Conservation (phyloP, 805 yeast species). For the Cyberlindnera nakhonratchasimensis region DNA sequence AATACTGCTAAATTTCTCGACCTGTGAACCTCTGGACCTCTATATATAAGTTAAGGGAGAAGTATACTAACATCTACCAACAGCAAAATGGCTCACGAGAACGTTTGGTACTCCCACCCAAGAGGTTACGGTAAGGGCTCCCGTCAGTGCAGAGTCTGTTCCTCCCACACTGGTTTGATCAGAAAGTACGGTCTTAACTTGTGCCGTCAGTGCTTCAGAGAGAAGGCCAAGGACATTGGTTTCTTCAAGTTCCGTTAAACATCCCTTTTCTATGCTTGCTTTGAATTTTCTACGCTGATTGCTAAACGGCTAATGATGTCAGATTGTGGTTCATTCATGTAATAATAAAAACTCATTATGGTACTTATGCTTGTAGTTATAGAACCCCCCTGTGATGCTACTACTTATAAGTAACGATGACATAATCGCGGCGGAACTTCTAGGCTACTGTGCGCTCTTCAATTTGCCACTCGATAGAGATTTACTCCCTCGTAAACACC, state of each 20-base stretch:
- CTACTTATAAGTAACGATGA: too few species aligned
- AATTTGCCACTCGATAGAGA: too few species aligned
- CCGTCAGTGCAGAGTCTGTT: slow-evolving; percentile 99
- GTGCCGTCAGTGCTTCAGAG: slow-evolving; percentile 99
- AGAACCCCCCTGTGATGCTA: too few species aligned
- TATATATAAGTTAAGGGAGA: too few species aligned
- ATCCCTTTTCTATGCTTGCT: slow-evolving; percentile 1
- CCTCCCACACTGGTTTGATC: slow-evolving; percentile 98
- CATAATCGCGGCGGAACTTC: too few species aligned
- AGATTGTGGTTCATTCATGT: slow-evolving; percentile 21
- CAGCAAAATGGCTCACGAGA: slow-evolving; percentile 98
- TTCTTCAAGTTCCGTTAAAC: slow-evolving; percentile 97
- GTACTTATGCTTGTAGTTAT: too few species aligned
- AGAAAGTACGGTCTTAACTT: slow-evolving; percentile 99
- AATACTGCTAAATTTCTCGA: neutral
- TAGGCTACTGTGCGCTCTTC: too few species aligned
- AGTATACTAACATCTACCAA: slow-evolving; percentile 24
- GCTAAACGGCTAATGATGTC: slow-evolving; percentile 15
- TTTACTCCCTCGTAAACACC: too few species aligned
- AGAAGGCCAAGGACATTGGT: slow-evolving; percentile 98
- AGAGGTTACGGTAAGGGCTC: slow-evolving; percentile 99
- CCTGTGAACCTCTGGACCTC: neutral
- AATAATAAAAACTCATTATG: slow-evolving; percentile 16
- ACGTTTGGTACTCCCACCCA: slow-evolving; percentile 99
- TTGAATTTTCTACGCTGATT: slow-evolving; percentile 8